A percentile compares a stretch with the other conserved stretches of the same genome.
Evolutionary conservation across 176 grass and related monocot genomes (phyloP).

Genomic region (Aegilops umbellulata): DNA sequence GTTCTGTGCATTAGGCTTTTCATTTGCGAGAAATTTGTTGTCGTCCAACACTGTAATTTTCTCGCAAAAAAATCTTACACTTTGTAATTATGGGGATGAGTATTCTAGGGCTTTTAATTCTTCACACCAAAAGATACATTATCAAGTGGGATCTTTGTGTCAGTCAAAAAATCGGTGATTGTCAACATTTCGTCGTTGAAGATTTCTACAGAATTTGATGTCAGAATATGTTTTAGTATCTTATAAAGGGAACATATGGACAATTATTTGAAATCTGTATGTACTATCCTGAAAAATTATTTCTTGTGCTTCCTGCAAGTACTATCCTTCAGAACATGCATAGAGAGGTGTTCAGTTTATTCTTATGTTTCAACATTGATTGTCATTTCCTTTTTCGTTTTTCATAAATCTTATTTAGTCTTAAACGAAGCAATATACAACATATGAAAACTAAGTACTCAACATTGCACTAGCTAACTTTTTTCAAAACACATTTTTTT

Average conservation of each 20-base stretch:
- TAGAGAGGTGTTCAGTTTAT: not conserved
- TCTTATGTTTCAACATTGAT: not conserved
- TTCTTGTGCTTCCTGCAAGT: not conserved
- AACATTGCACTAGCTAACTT: not conserved
- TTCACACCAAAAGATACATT: not conserved
- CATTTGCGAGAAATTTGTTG: not conserved
- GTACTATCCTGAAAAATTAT: not conserved
- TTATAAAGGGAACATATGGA: not conserved
- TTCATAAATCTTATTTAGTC: slow-evolving; percentile 19
- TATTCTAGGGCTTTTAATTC: not conserved
- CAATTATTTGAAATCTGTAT: not conserved
- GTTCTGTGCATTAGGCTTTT: not conserved
- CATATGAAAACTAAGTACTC: not conserved
- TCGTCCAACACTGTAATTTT: not conserved
- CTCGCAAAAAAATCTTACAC: not conserved
- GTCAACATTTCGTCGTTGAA: not conserved
- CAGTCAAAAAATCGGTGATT: not conserved
- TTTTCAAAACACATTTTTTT: not conserved
- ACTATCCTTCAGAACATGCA: not conserved
- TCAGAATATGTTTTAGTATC: not conserved
- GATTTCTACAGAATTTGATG: not conserved
- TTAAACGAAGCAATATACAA: slow-evolving; percentile 14
- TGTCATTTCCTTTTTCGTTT: not conserved
- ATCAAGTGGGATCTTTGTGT: slow-evolving; percentile 7
- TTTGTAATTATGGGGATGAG: not conserved